Evolutionary conservation across 2,329 filamentous ascomycete genomes (phyloP), one percentile per base, ranked within the genome.

Genomic region (Aspergillus oerlinghausenensis): DNA sequence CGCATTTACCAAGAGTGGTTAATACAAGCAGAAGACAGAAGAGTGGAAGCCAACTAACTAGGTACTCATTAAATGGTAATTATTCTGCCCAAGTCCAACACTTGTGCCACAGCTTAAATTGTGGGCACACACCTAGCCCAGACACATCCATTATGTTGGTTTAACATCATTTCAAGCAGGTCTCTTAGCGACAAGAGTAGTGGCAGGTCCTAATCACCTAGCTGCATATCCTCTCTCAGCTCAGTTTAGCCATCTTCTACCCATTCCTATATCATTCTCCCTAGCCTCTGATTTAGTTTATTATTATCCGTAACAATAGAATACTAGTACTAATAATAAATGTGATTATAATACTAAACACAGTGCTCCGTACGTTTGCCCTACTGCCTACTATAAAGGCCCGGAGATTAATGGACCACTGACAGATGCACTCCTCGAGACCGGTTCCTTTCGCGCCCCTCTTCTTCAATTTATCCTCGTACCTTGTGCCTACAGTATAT

Each of bases 211-310:
- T 50, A 55, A 32, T 59, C 55, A 50, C 55, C 43, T 54, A 58
- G 61, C 61, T 63, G 60, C 58, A 62, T 52, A 49, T 26, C 55
- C 55, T 58, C 57, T 52, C 42, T 48, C 59, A 58, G 54, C 52
- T 52, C 49, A 55, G 29, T 43, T 29, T 40, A 10, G 17, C n/a
- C 45, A 47, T 48, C 9, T 14, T 48, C 40, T 21, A 9, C 10
- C 19, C 40, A 19, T 7, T 45, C 45, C 10, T 21, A 42, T 21
- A 42, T 49, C 32, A 51, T 50, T 47, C 21, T 47, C 3, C 21
- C 17, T 10, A 19, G n/a, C 21, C 14, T 47, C 11, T 17, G 19
- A 47, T 25, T 7, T 23, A 17, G 21, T 23, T 23, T 4, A 25
- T 11, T 14, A 14, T 47, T 26, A 14, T 25, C 23, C 1, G 43